These are phyloP conservation scores for Pichia occidentalis DNA, from an alignment of 805 yeast genomes.

Conservation along the genomic window DNA sequence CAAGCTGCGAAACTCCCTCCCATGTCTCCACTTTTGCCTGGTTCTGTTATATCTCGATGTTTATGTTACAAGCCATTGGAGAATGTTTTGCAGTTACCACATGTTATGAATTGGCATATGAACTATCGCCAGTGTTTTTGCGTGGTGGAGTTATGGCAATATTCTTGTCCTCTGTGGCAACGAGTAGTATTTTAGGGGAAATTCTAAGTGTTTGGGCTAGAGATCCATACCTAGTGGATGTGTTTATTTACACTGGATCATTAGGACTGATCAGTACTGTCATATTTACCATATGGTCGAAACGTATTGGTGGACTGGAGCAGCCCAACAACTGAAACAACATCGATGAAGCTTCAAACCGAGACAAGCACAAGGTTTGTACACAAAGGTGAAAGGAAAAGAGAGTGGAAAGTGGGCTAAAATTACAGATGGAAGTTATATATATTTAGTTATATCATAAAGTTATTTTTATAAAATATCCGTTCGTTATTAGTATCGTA, in stretches of 20 bases:
- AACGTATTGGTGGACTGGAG: neutral
- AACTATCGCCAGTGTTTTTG: conserved; percentile 44
- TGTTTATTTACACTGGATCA: conserved; percentile 32
- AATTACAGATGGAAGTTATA: too few relatives aligned
- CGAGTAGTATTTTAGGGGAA: conserved; percentile 40
- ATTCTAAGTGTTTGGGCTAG: conserved; percentile 32
- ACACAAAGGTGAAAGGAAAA: too few relatives aligned
- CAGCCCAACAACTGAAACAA: neutral
- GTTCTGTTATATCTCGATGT: conserved; percentile 30
- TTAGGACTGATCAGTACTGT: conserved; percentile 23
- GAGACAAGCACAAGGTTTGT: too few relatives aligned
- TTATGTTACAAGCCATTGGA: conserved; percentile 42
- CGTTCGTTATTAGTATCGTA: too few relatives aligned
- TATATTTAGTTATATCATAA: too few relatives aligned
- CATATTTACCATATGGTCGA: conserved; percentile 7
- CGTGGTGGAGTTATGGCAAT: conserved; percentile 44
- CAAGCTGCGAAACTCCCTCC: conserved; percentile 16
- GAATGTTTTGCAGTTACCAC: conserved; percentile 48
- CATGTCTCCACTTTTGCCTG: conserved; percentile 27
- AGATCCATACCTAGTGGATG: conserved; percentile 36
- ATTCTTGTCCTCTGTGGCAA: conserved; percentile 35
- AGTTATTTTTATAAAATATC: too few relatives aligned
- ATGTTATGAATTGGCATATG: conserved; percentile 49
- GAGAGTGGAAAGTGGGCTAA: too few relatives aligned
- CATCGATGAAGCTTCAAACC: neutral